Percentiles rank a stretch among this genome's conserved stretches.
These are phyloP conservation scores for Hypoxylon sp. DNA, from an alignment of 2,329 filamentous ascomycete genomes.

Conservation along the genomic window DNA sequence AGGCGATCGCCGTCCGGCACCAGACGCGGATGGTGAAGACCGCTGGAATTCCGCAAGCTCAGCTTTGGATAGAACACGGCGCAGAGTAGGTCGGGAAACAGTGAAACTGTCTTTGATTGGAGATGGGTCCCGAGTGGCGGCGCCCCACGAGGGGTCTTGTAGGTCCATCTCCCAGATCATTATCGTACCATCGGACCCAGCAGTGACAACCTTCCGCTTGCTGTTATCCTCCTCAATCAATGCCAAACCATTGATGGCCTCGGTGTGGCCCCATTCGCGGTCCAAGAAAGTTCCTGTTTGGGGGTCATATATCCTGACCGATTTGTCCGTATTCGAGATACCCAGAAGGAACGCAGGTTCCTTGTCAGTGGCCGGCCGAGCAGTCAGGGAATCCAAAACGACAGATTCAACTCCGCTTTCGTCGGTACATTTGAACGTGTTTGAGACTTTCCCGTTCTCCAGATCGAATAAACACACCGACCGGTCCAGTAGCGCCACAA, in stretches of 20 bases:
- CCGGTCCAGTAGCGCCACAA: slow-evolving; percentile 71
- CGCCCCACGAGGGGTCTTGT: slow-evolving; percentile 58
- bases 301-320: slow-evolving; percentile 87
- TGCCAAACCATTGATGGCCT: slow-evolving; percentile 88
- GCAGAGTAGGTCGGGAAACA: slow-evolving; percentile 77
- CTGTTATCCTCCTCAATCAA: slow-evolving; percentile 72
- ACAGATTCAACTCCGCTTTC: slow-evolving; percentile 84
- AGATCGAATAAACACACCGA: slow-evolving; percentile 73
- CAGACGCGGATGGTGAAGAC: slow-evolving; percentile 54
- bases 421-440: slow-evolving; percentile 86
- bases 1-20: slow-evolving; percentile 65
- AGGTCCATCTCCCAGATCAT: slow-evolving; percentile 79
- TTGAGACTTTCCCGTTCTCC: slow-evolving; percentile 74
- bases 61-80: slow-evolving; percentile 86
- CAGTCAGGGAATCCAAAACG: slow-evolving; percentile 81
- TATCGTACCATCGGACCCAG: slow-evolving; percentile 83
- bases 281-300: slow-evolving; percentile 82
- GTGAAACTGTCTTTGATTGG: slow-evolving; percentile 64
- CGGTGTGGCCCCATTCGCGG: slow-evolving; percentile 94
- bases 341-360: slow-evolving; percentile 79
- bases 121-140: slow-evolving; percentile 65
- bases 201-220: slow-evolving; percentile 74
- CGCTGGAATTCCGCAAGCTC: slow-evolving; percentile 85
- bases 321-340: slow-evolving; percentile 96
- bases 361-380: slow-evolving; percentile 67